phyloP scores from a whole-genome alignment of 2,329 filamentous ascomycete species.

The Metarhizium anisopliae region DNA sequence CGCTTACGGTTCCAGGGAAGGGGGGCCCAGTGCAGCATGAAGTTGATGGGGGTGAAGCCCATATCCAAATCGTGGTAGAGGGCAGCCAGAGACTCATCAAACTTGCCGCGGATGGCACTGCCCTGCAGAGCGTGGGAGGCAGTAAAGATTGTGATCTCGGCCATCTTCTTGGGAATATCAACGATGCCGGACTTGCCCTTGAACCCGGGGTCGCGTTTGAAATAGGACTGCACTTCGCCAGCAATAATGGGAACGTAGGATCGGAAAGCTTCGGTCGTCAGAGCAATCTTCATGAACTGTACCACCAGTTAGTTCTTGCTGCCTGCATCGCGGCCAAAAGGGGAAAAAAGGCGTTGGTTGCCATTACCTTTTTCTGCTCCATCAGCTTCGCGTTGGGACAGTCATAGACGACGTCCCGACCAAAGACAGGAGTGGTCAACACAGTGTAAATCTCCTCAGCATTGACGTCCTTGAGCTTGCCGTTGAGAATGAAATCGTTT shows the following conservation, averaged over 20 bases:
- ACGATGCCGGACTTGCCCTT: constrained; percentile 59
- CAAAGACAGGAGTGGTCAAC: constrained; percentile 65
- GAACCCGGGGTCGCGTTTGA: constrained; percentile 59
- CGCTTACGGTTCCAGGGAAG: constrained; percentile 81
- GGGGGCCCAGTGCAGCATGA: constrained; percentile 80
- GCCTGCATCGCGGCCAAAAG: background rate
- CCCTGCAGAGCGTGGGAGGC: constrained; percentile 81
- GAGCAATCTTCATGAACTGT: constrained; percentile 72
- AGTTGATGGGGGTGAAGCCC: constrained; percentile 85
- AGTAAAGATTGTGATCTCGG: constrained; percentile 84
- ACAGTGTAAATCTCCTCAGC: constrained; percentile 86
- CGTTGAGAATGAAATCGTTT: constrained; percentile 88
- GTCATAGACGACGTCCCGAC: constrained; percentile 81
- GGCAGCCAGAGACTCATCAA: constrained; percentile 70
- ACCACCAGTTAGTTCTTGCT: background rate
- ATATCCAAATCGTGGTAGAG: constrained; percentile 86
- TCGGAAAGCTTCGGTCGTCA: constrained; percentile 65
- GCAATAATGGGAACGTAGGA: constrained; percentile 72
- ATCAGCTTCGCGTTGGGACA: constrained; percentile 87
- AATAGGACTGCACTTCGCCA: constrained; percentile 63
- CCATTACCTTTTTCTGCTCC: constrained; percentile 83
- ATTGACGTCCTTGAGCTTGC: constrained; percentile 80
- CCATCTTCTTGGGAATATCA: constrained; percentile 67
- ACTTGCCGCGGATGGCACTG: constrained; percentile 69
- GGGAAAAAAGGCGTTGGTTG: background rate